Evolutionary conservation across 192 early-diverging fungal genomes (phyloP).

Genomic region (Chytriomyces sp.): DNA sequence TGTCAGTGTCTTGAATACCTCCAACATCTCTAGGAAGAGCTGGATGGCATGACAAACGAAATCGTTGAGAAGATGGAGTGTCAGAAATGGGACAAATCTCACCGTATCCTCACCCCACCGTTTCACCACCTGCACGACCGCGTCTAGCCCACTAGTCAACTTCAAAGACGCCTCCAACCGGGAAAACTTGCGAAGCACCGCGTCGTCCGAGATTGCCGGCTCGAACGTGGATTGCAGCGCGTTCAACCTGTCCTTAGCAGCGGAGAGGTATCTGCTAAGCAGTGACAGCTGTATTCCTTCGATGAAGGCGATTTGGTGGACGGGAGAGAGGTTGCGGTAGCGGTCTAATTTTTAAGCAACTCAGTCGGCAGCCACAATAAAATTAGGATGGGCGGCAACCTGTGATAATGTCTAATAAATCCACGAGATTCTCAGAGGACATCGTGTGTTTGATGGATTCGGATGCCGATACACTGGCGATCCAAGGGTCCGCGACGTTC

Average conservation of each 20-base stretch:
- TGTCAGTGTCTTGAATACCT: not conserved
- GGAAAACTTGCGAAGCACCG: not conserved
- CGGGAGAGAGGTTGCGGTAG: not conserved
- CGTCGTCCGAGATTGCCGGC: not conserved
- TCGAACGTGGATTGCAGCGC: slow-evolving; percentile 2
- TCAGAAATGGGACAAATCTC: not conserved
- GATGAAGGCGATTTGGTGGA: slow-evolving; percentile 16
- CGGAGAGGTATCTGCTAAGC: not conserved
- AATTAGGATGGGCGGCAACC: not conserved
- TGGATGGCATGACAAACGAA: not conserved
- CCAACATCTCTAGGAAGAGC: slow-evolving; percentile 15
- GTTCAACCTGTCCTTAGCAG: slow-evolving; percentile 1
- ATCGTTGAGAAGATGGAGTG: not conserved
- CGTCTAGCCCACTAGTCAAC: not conserved
- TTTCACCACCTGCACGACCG: not conserved
- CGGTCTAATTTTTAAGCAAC: slow-evolving; percentile 4
- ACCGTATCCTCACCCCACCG: slow-evolving; percentile 17
- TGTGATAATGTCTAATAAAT: slow-evolving; percentile 8
- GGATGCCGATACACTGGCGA: not conserved
- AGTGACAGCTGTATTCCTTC: slow-evolving; percentile 11
- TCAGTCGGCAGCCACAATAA: not conserved
- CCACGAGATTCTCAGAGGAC: slow-evolving; percentile 23
- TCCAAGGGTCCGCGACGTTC: slow-evolving; percentile 23
- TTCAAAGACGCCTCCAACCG: not conserved
- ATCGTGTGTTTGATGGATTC: slow-evolving; percentile 13